Percentiles rank a stretch among this genome's conserved stretches.
phyloP scores from a whole-genome alignment of 2,329 filamentous ascomycete species.

The Ophiostoma angusticollis region DNA sequence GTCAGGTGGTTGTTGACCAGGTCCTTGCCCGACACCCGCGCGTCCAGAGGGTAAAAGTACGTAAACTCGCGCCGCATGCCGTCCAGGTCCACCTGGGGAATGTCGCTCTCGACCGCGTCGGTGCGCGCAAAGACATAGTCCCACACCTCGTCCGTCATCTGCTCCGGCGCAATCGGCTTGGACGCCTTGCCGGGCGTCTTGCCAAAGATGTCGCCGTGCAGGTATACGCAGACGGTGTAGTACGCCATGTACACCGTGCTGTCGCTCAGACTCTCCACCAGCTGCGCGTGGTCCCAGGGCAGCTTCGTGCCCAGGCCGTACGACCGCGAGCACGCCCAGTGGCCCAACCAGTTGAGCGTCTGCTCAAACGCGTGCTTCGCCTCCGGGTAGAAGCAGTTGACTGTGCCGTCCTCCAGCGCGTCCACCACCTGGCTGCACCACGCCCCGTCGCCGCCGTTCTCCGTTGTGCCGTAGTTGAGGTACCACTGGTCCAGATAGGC shows the following conservation, averaged over 20 bases:
- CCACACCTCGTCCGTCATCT: slow-evolving; percentile 93
- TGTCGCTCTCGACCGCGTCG: slow-evolving; percentile 57
- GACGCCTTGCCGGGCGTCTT: slow-evolving; percentile 45
- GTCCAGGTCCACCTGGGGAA: slow-evolving; percentile 51
- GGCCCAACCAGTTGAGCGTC: slow-evolving; percentile 82
- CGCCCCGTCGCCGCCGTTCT: slow-evolving; percentile 53
- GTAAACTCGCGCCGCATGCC: slow-evolving; percentile 83
- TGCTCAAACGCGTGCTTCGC: slow-evolving; percentile 71
- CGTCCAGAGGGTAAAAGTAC: slow-evolving; percentile 92
- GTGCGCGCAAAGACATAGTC: slow-evolving; percentile 83
- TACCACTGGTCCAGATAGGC: slow-evolving; percentile 96
- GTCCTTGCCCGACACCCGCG: slow-evolving; percentile 83
- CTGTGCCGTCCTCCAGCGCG: slow-evolving; percentile 55
- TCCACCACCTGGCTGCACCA: slow-evolving; percentile 69
- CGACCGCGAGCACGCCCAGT: slow-evolving; percentile 87
- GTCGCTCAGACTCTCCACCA: slow-evolving; percentile 82
- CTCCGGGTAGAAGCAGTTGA: slow-evolving; percentile 65
- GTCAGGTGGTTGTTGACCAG: slow-evolving; percentile 88
- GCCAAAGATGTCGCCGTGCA: slow-evolving; percentile 82
- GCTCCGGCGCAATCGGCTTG: slow-evolving; percentile 59
- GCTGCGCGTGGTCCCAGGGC: slow-evolving; percentile 81
- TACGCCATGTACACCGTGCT: slow-evolving; percentile 86
- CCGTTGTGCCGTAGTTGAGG: slow-evolving; percentile 55
- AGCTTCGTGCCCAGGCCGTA: slow-evolving; percentile 90
- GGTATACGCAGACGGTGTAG: slow-evolving; percentile 51